Percentiles rank a stretch among this genome's conserved stretches.
phyloP scores from a whole-genome alignment of 2,329 filamentous ascomycete species.

The Calonectria pteridis region DNA sequence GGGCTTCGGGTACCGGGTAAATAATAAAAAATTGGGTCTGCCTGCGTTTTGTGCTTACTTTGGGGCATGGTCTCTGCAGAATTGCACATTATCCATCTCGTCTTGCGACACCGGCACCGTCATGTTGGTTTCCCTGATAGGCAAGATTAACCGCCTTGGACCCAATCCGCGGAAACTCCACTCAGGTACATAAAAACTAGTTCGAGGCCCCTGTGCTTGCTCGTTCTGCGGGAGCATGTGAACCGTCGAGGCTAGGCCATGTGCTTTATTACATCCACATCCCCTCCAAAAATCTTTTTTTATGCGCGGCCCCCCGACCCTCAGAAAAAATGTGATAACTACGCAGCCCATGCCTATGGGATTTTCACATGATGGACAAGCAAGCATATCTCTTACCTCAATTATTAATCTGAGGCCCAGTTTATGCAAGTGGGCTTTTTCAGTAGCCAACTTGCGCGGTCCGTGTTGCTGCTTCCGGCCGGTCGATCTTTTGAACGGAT shows the following conservation, averaged over 20 bases:
- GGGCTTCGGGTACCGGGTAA: neutral
- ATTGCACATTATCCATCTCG: neutral
- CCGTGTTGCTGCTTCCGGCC: neutral
- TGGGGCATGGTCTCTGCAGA: neutral
- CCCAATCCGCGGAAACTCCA: slow-evolving; percentile 2
- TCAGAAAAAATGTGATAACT: neutral
- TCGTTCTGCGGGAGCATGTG: neutral
- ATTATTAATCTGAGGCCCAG: neutral
- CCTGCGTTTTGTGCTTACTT: neutral
- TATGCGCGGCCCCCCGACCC: neutral
- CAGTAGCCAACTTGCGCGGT: neutral
- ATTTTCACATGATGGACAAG: neutral
- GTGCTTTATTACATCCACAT: neutral
- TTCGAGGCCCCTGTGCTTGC: neutral
- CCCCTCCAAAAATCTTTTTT: slow-evolving; percentile 10
- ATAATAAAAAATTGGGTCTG: slow-evolving; percentile 1
- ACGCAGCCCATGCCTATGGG: neutral
- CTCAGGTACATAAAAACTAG: neutral
- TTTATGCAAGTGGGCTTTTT: neutral
- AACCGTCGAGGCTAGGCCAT: neutral
- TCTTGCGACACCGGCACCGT: neutral
- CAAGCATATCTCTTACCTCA: neutral
- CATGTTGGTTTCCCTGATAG: neutral
- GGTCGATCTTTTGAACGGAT: neutral
- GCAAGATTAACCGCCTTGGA: slow-evolving; percentile 14